Percentiles rank a stretch among this genome's conserved stretches.
Evolutionary conservation across 805 yeast species (phyloP).

Genomic region (Zygosaccharomyces bailii): DNA sequence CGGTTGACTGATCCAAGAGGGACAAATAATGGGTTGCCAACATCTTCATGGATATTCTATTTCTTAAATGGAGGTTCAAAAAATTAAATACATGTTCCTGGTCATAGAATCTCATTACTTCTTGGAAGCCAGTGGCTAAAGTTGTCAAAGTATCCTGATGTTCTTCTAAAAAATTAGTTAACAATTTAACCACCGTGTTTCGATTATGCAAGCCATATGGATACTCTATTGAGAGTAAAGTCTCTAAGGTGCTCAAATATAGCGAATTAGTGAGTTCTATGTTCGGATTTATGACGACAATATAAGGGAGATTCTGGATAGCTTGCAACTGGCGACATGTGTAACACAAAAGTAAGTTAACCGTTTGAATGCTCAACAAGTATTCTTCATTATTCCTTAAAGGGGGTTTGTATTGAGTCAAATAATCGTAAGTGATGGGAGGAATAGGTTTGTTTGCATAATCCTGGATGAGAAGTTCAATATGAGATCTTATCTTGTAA

Average conservation of each 20-base stretch:
- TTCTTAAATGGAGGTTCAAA: constrained; percentile 71
- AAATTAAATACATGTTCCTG: constrained; percentile 54
- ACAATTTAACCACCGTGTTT: constrained; percentile 46
- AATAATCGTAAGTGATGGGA: constrained; percentile 48
- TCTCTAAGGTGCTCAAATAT: constrained; percentile 66
- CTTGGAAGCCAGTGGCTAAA: constrained; percentile 77
- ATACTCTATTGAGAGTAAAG: constrained; percentile 42
- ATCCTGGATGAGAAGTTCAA: constrained; percentile 56
- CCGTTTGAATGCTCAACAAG: constrained; percentile 51
- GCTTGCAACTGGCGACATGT: constrained; percentile 70
- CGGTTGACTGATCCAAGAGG: constrained; percentile 42
- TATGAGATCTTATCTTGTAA: constrained; percentile 53
- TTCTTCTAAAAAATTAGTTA: constrained; percentile 59
- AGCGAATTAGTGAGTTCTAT: constrained; percentile 72
- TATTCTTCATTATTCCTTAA: constrained; percentile 33
- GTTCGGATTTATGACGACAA: constrained; percentile 82
- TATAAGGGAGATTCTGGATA: constrained; percentile 73
- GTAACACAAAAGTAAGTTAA: constrained; percentile 52
- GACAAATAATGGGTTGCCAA: constrained; percentile 82
- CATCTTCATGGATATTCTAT: constrained; percentile 81
- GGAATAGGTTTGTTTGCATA: constrained; percentile 53
- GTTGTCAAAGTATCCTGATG: constrained; percentile 84
- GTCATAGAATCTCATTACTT: constrained; percentile 48
- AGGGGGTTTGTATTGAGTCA: constrained; percentile 42
- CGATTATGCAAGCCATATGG: constrained; percentile 54